phyloP scores from a whole-genome alignment of 805 yeast genomes.

The Candida khao-thaluensis region DNA sequence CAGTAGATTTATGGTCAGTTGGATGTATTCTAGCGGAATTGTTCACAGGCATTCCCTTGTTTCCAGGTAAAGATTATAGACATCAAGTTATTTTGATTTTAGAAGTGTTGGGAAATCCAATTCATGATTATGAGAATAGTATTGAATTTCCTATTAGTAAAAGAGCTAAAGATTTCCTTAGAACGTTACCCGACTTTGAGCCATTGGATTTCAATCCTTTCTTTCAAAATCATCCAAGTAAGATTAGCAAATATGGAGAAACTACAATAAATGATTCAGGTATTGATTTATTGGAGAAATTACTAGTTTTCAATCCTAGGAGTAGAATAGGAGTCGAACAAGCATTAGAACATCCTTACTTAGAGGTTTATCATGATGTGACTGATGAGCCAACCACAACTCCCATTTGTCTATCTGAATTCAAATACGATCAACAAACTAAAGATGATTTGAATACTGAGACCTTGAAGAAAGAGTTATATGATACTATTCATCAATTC shows the following conservation, averaged over 20 bases:
- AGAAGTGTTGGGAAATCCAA: slow-evolving; percentile 70
- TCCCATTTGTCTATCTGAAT: slow-evolving; percentile 26
- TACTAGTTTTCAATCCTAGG: slow-evolving; percentile 86
- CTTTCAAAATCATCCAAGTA: slow-evolving; percentile 22
- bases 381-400: slow-evolving; percentile 28
- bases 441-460: slow-evolving; percentile 4
- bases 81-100: slow-evolving; percentile 66
- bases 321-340: slow-evolving; percentile 83
- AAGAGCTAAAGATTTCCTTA: slow-evolving; percentile 27
- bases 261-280: slow-evolving; percentile 25
- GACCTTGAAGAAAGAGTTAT: slow-evolving; percentile 6
- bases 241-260: slow-evolving; percentile 17
- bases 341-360: slow-evolving; percentile 86
- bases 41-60: slow-evolving; percentile 58
- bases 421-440: slow-evolving; percentile 28
- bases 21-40: slow-evolving; percentile 78
- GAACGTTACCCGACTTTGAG: slow-evolving; percentile 23
- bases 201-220: slow-evolving; percentile 18
- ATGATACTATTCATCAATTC: slow-evolving; percentile 1
- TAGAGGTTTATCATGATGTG: slow-evolving; percentile 70
- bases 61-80: slow-evolving; percentile 75
- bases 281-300: slow-evolving; percentile 46
- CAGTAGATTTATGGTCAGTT: slow-evolving; percentile 78
- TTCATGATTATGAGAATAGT: slow-evolving; percentile 13
- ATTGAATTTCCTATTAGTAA: slow-evolving; percentile 21